Percentiles rank a stretch among this genome's conserved stretches.
Evolutionary conservation across 1,284 basidiomycete species (phyloP).

Genomic region (Sporisorium graminicola): DNA sequence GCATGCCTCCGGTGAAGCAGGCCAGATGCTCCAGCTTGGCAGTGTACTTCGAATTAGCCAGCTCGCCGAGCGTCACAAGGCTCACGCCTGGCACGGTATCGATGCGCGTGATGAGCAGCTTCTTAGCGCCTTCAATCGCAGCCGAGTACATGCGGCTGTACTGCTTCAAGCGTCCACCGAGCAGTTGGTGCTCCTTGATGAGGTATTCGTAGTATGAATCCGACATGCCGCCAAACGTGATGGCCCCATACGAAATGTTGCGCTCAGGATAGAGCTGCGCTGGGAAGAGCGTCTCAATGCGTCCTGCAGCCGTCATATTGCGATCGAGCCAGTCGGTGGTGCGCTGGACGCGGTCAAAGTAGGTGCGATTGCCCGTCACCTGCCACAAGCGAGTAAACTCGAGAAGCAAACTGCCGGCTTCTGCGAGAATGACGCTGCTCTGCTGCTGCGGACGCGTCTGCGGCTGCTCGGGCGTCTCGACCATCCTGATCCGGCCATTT

Average conservation of each 20-base stretch:
- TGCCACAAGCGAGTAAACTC: conserved; percentile 73
- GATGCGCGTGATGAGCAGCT: conserved; percentile 71
- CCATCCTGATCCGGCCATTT: conserved; percentile 60
- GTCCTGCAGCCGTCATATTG: conserved; percentile 67
- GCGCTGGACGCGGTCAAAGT: conserved; percentile 73
- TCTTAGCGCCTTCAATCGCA: conserved; percentile 71
- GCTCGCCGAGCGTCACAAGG: conserved; percentile 66
- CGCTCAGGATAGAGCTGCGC: conserved; percentile 69
- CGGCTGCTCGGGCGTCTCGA: conserved; percentile 7
- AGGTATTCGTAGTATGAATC: conserved; percentile 74
- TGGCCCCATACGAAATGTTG: conserved; percentile 49
- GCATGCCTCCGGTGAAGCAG: conserved; percentile 75
- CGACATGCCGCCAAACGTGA: conserved; percentile 72
- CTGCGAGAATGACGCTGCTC: conserved; percentile 62
- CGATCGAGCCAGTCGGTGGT: conserved; percentile 72
- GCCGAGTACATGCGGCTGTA: conserved; percentile 72
- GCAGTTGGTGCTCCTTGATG: conserved; percentile 73
- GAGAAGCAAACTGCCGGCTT: conserved; percentile 73
- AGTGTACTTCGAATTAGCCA: conserved; percentile 24
- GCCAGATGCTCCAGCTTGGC: conserved; percentile 70
- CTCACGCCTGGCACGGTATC: conserved; percentile 70
- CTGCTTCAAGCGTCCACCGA: conserved; percentile 71
- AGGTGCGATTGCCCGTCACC: conserved; percentile 73
- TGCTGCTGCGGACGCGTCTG: conserved; percentile 16
- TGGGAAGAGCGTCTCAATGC: conserved; percentile 69